phyloP scores from a whole-genome alignment of 805 yeast genomes.

The Teunomyces funiuensis region DNA sequence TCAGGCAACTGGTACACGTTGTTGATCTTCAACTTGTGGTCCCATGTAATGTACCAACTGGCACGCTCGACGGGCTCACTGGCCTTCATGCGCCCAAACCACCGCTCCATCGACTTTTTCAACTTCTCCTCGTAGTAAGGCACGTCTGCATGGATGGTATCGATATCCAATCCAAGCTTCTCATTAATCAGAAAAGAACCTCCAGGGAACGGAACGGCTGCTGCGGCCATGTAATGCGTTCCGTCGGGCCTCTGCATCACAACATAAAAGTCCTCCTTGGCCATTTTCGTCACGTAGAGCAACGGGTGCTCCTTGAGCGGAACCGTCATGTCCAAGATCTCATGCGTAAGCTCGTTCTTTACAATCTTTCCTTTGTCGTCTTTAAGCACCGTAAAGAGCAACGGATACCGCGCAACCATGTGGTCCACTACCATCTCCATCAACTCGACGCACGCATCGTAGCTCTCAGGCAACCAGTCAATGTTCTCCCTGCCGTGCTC shows the following conservation, averaged over 20 bases:
- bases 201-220: conserved; percentile 79
- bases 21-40: conserved; percentile 56
- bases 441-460: conserved; percentile 60
- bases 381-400: conserved; percentile 50
- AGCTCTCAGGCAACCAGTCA: conserved; percentile 65
- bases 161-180: conserved; percentile 62
- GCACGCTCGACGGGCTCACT: conserved; percentile 70
- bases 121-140: conserved; percentile 69
- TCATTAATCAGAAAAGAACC: conserved; percentile 65
- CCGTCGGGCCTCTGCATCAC: conserved; percentile 58
- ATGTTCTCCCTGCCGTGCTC: conserved; percentile 60
- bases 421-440: conserved; percentile 64
- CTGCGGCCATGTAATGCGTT: conserved; percentile 63
- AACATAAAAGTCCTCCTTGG: conserved; percentile 73
- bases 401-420: conserved; percentile 61
- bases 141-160: conserved; percentile 64
- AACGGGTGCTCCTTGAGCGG: conserved; percentile 68
- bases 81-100: conserved; percentile 64
- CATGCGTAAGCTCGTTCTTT: conserved; percentile 61
- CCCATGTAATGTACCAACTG: conserved; percentile 76
- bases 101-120: conserved; percentile 68
- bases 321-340: conserved; percentile 55
- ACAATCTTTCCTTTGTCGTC: conserved; percentile 47
- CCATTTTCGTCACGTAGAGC: conserved; percentile 61
- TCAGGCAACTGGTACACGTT: conserved; percentile 57